These are phyloP conservation scores for Aureobasidium zeae DNA, from an alignment of 2,329 filamentous ascomycete species.

Conservation along the genomic window DNA sequence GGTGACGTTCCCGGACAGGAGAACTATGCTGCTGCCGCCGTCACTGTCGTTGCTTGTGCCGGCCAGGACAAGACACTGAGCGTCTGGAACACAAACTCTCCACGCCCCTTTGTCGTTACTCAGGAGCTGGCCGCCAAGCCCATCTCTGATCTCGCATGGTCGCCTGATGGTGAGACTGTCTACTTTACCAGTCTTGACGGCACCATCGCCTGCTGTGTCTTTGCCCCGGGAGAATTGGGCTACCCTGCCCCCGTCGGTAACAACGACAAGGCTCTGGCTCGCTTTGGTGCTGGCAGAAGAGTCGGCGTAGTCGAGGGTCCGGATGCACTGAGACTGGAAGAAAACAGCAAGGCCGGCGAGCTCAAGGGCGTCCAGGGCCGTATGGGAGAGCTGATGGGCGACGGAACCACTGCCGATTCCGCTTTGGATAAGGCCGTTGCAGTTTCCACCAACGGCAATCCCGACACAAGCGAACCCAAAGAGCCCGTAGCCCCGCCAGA, in stretches of 20 bases:
- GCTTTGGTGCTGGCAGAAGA: constrained; percentile 80
- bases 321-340: constrained; percentile 77
- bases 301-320: constrained; percentile 90
- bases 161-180: constrained; percentile 77
- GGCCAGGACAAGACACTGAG: constrained; percentile 94
- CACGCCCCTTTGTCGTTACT: constrained; percentile 78
- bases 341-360: constrained; percentile 85
- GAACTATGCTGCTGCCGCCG: constrained; percentile 39
- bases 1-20: constrained; percentile 39
- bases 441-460: constrained; percentile 25
- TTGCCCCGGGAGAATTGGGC: constrained; percentile 79
- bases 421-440: constrained; percentile 21
- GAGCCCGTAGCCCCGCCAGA: constrained; percentile 43
- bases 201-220: constrained; percentile 70
- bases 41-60: constrained; percentile 92
- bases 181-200: constrained; percentile 86
- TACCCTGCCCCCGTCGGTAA: constrained; percentile 79
- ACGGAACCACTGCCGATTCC: constrained; percentile 51
- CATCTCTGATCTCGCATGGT: constrained; percentile 90
- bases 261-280: constrained; percentile 85
- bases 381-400: constrained; percentile 98
- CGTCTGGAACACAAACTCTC: constrained; percentile 96
- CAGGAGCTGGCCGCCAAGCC: constrained; percentile 85
- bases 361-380: constrained; percentile 81
- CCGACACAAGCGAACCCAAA: constrained; percentile 33